Base-by-base conservation (phyloP, 2,329 filamentous ascomycete genomes). In the Aureobasidium sp. region DNA sequence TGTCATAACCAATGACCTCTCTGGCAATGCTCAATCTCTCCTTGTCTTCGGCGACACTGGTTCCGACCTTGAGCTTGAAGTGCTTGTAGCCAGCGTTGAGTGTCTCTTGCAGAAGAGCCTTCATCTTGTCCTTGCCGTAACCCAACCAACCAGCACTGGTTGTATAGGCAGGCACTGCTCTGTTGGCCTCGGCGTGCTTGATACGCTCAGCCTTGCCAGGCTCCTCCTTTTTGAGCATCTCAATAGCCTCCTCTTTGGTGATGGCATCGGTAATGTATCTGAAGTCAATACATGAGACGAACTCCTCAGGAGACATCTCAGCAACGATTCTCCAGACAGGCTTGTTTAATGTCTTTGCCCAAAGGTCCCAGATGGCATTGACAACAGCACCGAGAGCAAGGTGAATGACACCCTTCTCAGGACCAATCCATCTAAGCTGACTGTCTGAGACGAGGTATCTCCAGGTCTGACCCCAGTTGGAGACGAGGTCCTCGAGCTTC, bases 351-450 rank as follows among this genome's bases (percentile, higher is more conserved):
- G 83, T 83, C 79, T 95, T 96, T 61, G 90, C 91, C 92, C 92
- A 96, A n/a, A 96, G 84, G 74, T 96, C 92, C 92, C 92, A 96
- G 69, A 96, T 81, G 17, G 91, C 92, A 74, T 96, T 96, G 52
- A 95, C 89, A 17, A 96, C 88, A 47, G 91, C 89, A 34, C 90
- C 91, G 12, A 96, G 85, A 1, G 92, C 92, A 8, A 97, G 88
- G 76, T 96, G 92, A 68, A 95, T 95, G 48, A 96, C 92, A 64
- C 92, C 92, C 77, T 96, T 96, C 71, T 96, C 92, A 0, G 92
- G 92, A 0, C 92, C 92, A 71, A 96, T 94, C 92, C 92, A 96
- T 63, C 92, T 89, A 60, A 96, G 82, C 76, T 96, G 92, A 68
- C 85, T 89, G 81, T 96, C 92, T 66, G 87, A 88, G 69, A 96